phyloP scores from a whole-genome alignment of 768 basidiomycete species.

The Saitozyma sp. region DNA sequence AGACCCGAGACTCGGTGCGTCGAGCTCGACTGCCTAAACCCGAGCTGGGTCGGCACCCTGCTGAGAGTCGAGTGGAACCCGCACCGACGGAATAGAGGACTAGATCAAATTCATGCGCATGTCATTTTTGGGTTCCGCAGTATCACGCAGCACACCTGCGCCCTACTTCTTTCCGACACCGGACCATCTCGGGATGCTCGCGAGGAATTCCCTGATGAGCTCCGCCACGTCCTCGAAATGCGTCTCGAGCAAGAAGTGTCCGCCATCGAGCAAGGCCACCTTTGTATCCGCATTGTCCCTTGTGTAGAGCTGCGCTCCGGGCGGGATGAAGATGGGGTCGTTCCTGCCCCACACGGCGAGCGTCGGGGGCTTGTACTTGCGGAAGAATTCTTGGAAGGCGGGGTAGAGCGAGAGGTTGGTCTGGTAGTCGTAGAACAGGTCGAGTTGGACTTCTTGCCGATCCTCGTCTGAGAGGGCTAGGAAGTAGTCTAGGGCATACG shows the following conservation, averaged over 20 bases:
- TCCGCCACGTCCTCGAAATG: slow-evolving; percentile 54
- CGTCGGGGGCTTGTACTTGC: slow-evolving; percentile 54
- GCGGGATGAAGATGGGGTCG: slow-evolving; percentile 56
- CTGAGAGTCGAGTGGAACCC: too few species aligned
- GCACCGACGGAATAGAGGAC: too few species aligned
- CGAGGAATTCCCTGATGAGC: slow-evolving; percentile 51
- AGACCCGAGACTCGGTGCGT: too few species aligned
- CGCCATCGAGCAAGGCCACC: slow-evolving; percentile 54
- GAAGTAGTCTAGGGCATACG: slow-evolving; percentile 56
- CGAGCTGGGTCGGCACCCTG: too few species aligned
- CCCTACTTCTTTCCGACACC: too few species aligned
- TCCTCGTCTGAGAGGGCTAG: slow-evolving; percentile 52
- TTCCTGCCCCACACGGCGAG: slow-evolving; percentile 60
- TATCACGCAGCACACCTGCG: too few species aligned
- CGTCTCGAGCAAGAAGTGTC: slow-evolving; percentile 59
- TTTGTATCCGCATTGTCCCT: slow-evolving; percentile 53
- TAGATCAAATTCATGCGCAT: too few species aligned
- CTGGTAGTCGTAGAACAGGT: slow-evolving; percentile 56
- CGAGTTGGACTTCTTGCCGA: slow-evolving; percentile 56
- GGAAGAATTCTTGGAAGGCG: slow-evolving; percentile 57
- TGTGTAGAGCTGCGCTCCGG: slow-evolving; percentile 58
- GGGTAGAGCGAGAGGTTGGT: slow-evolving; percentile 58
- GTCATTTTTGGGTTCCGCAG: too few species aligned
- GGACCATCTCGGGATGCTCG: too few species aligned
- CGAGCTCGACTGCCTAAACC: too few species aligned